Evolutionary conservation across 192 early-diverging fungal species (phyloP).

Genomic region (Coemansia sp.): DNA sequence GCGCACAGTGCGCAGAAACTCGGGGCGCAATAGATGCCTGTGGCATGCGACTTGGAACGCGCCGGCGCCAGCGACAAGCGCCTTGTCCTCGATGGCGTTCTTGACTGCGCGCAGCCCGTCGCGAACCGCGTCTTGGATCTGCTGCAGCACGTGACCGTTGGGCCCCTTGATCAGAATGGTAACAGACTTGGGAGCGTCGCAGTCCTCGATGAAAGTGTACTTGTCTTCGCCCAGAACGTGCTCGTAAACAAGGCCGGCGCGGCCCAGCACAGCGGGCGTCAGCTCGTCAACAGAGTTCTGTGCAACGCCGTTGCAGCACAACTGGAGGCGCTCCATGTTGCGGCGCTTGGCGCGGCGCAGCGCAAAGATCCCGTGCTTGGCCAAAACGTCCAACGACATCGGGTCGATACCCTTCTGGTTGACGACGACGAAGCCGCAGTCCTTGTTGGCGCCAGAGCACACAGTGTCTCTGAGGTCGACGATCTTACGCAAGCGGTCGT

Average conservation of each 20-base stretch:
- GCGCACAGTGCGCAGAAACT: slow-evolving; percentile 87
- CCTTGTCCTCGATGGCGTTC: slow-evolving; percentile 94
- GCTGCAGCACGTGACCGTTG: slow-evolving; percentile 86
- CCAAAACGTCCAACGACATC: slow-evolving; percentile 91
- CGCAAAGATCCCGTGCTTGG: slow-evolving; percentile 93
- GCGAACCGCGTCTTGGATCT: slow-evolving; percentile 97
- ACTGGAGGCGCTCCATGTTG: slow-evolving; percentile 98
- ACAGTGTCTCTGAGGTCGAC: slow-evolving; percentile 97
- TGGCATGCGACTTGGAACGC: slow-evolving; percentile 93
- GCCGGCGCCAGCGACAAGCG: slow-evolving; percentile 89
- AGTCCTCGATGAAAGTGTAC: slow-evolving; percentile 98
- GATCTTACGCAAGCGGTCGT: slow-evolving; percentile 90
- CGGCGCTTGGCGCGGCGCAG: slow-evolving; percentile 96
- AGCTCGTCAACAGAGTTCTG: slow-evolving; percentile 99
- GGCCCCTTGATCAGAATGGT: slow-evolving; percentile 96
- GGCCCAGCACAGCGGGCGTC: slow-evolving; percentile 75
- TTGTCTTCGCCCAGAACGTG: slow-evolving; percentile 98
- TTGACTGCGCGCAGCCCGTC: slow-evolving; percentile 98
- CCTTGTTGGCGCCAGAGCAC: slow-evolving; percentile 73
- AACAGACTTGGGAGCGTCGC: slow-evolving; percentile 82
- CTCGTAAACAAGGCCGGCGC: slow-evolving; percentile 93
- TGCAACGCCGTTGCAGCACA: slow-evolving; percentile 90
- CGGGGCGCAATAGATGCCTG: slow-evolving; percentile 67
- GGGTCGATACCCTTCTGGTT: slow-evolving; percentile 99
- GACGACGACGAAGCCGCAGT: slow-evolving; percentile 91